Base-by-base conservation (phyloP, 164 flowering plant genomes). In the Sextonia rubra region DNA sequence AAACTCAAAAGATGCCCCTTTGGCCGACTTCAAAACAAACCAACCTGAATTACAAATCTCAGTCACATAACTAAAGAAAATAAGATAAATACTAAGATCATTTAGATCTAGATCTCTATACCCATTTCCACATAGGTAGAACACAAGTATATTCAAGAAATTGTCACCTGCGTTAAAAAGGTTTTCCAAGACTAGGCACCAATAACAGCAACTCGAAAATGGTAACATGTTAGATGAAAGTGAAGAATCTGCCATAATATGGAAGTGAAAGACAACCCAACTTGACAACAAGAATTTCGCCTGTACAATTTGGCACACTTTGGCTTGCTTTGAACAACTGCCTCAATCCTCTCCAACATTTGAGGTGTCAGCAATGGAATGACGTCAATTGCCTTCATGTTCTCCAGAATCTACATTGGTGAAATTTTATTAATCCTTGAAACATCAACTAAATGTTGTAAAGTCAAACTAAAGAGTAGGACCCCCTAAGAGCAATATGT, bases 381-480 rank as follows among this genome's bases (percentile, higher is more conserved):
- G 22, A 90, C 93, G 71, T 94, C 89, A 64, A 94, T 64, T 9
- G 98, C 98, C 78, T 94, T 94, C 99, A 94, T 94, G 83, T 94
- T 94, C 80, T 94, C 97, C 71, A 85, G 83, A 76, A 92, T 84
- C 99, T 94, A 87, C 86, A 86, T 66, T 22, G n/a, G 18, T 49
- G 30, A 29, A 64, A 25, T 30, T 15, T 14, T 18, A 18, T 49
- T 3, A 49, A 49, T 49, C 56, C 56, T 49, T 49, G 32, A 30
- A 30, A 30, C 37, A 30, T 4, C 5, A 30, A 30, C 6, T 30
- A 30, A 30, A 30, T 30, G 5, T 30, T 30, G 37, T 30, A 30
- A 30, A 30, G 37, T 30, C 37, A 30, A 30, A 30, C 4, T 30
- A 4, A 30, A 30, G 37, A 5, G 37, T 7, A 30, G 37, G 6